Evolutionary conservation across 805 yeast species (phyloP), one percentile per base, ranked within the genome.

Genomic region (Suhomyces prunicola): DNA sequence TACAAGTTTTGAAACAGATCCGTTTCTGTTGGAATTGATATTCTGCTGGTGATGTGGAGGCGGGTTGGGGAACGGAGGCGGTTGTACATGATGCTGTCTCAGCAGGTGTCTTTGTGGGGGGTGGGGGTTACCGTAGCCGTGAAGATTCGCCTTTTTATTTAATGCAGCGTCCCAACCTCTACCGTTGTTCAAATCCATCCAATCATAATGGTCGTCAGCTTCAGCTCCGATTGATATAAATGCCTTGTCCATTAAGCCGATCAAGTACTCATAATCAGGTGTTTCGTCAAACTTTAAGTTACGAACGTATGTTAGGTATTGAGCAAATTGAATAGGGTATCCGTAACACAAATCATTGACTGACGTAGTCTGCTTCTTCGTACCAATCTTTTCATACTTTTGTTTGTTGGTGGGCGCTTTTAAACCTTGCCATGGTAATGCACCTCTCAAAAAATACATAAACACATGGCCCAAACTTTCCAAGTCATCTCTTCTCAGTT

Each of bases 371-470:
- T 92, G 90, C 70, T 94, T 94, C 76, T 91, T 93, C 68, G 92
- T 96, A 55, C 99, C 98, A 69, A 94, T 94, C 69, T 91, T 92
- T 70, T 94, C 98, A 72, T 94, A 94, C 74, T 94, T 94, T 64
- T 90, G 97, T 73, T 94, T 93, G 78, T 94, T 94, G 41, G 97
- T 92, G 59, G 97, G 97, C 6, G 99, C 99, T 71, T 94, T 93
- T 60, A 94, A 79, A 24, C 99, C 99, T 77, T 94, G 99, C 99
- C 99, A 94, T 57, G 99, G 99, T 65, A 94, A 78, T 54, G 90
- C 89, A 46, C 99, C 99, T 62, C 96, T 83, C 59, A 93, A 72
- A 71, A 94, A 94, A 73, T 94, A 94, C 77, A 94, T 88, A 66
- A 94, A 90, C 7, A 94, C 99, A 70, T 94, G 97, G 33, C 97